phyloP scores from a whole-genome alignment of 768 basidiomycete genomes.

The Astraeus odoratus region DNA sequence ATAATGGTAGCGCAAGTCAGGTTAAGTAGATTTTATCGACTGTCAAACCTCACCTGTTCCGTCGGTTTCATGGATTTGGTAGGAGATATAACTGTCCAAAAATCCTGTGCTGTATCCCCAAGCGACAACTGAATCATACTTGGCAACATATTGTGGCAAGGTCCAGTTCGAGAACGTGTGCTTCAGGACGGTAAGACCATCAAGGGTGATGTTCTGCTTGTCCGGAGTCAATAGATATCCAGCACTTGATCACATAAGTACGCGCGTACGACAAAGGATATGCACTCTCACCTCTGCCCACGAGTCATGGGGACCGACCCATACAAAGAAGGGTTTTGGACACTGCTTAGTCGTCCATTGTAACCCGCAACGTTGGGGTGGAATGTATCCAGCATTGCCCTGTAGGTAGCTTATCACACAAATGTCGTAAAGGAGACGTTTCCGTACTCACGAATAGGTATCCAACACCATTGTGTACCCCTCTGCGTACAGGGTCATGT shows the following conservation, averaged over 20 bases:
- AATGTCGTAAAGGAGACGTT: background rate
- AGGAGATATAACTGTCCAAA: conserved; percentile 11
- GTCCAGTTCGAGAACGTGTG: conserved; percentile 10
- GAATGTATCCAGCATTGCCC: conserved; percentile 9
- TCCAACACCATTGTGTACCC: conserved; percentile 8
- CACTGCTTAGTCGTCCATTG: conserved; percentile 10
- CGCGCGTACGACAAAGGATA: background rate
- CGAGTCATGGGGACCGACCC: conserved; percentile 10
- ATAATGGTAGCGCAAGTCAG: background rate
- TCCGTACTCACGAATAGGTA: conserved; percentile 9
- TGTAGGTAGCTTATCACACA: background rate
- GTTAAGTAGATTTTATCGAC: too few relatives aligned
- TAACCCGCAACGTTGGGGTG: conserved; percentile 10
- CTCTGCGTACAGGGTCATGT: conserved; percentile 4
- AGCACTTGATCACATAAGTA: background rate
- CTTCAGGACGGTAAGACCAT: conserved; percentile 6
- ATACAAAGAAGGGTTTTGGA: conserved; percentile 4
- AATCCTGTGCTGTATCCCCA: conserved; percentile 12
- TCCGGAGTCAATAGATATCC: conserved; percentile 6
- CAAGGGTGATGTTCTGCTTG: background rate
- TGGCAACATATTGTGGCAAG: conserved; percentile 2
- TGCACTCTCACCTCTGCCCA: conserved; percentile 7
- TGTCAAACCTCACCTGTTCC: conserved; percentile 7
- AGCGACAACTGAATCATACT: conserved; percentile 1
- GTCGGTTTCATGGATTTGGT: conserved; percentile 5